phyloP scores from a whole-genome alignment of 768 basidiomycete species.

The Dacryopinax spathularia region DNA sequence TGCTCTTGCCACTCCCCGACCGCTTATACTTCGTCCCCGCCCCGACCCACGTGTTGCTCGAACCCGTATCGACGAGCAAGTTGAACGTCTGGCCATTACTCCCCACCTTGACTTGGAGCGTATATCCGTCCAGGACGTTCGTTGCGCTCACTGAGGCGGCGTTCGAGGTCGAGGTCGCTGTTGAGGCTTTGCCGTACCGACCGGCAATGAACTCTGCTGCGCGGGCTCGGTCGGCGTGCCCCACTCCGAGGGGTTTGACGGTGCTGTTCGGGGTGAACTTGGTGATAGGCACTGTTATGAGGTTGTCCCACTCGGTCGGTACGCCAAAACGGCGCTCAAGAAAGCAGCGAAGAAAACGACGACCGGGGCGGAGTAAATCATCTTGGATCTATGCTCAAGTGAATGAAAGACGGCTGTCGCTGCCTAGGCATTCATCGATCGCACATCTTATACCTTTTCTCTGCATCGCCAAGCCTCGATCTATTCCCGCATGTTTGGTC shows the following conservation, averaged over 20 bases:
- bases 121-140: constrained; percentile 29
- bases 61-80: constrained; percentile 24
- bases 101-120: constrained; percentile 39
- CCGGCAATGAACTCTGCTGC: background rate
- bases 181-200: background rate
- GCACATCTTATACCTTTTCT: too few species aligned
- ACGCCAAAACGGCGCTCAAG: background rate
- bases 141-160: background rate
- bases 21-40: constrained; percentile 14
- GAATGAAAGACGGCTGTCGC: background rate
- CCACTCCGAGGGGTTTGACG: background rate
- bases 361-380: background rate
- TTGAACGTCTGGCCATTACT: constrained; percentile 34
- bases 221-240: background rate
- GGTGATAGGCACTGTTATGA: background rate
- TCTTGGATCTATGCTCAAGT: background rate
- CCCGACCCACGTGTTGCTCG: constrained; percentile 24
- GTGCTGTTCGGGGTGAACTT: background rate
- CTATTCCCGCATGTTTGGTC: too few species aligned
- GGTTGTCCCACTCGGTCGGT: background rate
- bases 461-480: too few species aligned
- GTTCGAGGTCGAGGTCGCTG: background rate
- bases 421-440: too few species aligned
- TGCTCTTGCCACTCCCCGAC: constrained; percentile 15
- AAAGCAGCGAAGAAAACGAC: background rate